Conservation (phyloP, 78 protist genomes). For the Emiliania huxleyi region DNA sequence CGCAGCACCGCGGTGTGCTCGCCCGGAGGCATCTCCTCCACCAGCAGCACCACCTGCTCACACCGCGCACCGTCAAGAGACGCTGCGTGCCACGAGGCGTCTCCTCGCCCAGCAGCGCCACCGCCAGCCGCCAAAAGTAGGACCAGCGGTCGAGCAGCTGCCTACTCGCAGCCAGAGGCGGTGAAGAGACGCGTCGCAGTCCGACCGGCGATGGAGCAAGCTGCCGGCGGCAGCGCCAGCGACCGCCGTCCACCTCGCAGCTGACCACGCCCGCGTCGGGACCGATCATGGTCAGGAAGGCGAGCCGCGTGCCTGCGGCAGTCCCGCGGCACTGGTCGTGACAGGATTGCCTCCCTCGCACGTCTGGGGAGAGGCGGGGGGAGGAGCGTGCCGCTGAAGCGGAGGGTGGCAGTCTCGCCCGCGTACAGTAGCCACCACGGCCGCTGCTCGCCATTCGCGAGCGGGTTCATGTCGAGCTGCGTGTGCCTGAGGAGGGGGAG, state of each 20-base stretch:
- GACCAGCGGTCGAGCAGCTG: conserved; percentile 9
- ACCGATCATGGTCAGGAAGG: neutral
- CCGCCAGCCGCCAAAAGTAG: neutral
- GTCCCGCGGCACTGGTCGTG: too few relatives aligned
- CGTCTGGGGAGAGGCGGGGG: too few relatives aligned
- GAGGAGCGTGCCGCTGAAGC: neutral
- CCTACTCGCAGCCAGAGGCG: too few relatives aligned
- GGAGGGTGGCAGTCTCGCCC: neutral
- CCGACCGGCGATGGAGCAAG: too few relatives aligned
- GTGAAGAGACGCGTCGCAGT: too few relatives aligned
- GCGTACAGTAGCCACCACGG: conserved; percentile 9
- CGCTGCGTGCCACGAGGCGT: neutral
- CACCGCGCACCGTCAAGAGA: neutral
- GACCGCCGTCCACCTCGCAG: neutral
- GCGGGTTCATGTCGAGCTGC: neutral
- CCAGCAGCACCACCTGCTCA: neutral
- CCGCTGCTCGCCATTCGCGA: neutral
- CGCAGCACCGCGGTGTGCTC: neutral
- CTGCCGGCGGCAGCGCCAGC: neutral
- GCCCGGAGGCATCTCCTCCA: neutral
- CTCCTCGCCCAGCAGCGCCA: neutral
- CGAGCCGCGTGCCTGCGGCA: too few relatives aligned
- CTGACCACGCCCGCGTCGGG: neutral
- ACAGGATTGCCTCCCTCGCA: too few relatives aligned
- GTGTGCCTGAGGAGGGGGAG: neutral